phyloP scores from a whole-genome alignment of 2,329 filamentous ascomycete genomes.

The Neofusicoccum sp. region DNA sequence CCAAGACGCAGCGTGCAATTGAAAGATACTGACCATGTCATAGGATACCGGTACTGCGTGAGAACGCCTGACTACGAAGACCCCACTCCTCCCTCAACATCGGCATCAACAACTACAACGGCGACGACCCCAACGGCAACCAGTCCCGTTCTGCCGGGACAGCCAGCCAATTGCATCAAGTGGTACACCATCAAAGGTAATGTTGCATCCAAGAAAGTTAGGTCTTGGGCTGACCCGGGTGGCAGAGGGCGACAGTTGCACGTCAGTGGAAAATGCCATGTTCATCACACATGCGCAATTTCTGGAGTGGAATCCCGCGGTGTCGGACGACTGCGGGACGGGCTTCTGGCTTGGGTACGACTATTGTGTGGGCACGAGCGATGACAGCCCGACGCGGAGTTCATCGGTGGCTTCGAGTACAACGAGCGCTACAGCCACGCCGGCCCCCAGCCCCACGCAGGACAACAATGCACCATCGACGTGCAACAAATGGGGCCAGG shows the following conservation, averaged over 20 bases:
- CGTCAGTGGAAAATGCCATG: not conserved
- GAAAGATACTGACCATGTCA: not conserved
- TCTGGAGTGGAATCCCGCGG: not conserved
- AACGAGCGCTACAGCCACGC: not conserved
- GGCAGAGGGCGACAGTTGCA: not conserved
- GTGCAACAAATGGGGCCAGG: conserved; percentile 29
- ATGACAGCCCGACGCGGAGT: not conserved
- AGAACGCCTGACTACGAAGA: not conserved
- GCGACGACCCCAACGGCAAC: no score
- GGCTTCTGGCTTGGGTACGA: not conserved
- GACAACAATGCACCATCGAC: not conserved
- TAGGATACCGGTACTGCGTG: not conserved
- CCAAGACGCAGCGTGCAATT: no score
- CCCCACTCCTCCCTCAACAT: not conserved
- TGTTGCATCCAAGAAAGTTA: no score
- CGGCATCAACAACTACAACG: not conserved
- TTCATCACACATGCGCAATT: not conserved
- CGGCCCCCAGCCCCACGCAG: not conserved
- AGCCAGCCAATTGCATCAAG: not conserved
- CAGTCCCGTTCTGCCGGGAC: not conserved
- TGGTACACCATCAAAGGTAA: no score
- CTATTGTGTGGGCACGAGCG: not conserved
- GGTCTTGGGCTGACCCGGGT: no score
- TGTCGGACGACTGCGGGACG: not conserved
- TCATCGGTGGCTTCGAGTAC: not conserved